These are phyloP conservation scores for Colletotrichum sojae DNA, from an alignment of 2,329 filamentous ascomycete species.

Conservation along the genomic window DNA sequence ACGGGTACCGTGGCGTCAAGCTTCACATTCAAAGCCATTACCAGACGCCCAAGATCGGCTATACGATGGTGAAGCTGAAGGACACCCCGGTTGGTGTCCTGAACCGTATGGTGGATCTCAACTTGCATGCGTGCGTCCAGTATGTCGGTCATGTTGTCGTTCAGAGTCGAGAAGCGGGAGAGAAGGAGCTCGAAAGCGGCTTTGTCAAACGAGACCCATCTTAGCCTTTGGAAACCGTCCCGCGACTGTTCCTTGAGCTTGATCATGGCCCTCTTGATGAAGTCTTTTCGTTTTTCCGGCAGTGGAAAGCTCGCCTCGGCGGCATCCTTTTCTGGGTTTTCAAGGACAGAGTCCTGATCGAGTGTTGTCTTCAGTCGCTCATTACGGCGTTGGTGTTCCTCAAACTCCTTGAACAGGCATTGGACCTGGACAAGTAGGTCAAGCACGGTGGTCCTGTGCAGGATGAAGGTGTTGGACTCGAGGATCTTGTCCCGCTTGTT, in stretches of 20 bases:
- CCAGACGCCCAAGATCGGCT: conserved; percentile 60
- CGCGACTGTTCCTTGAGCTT: conserved; percentile 54
- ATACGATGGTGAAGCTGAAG: conserved; percentile 63
- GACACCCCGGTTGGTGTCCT: conserved; percentile 63
- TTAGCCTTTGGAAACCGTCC: conserved; percentile 52
- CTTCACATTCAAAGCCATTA: conserved; percentile 61
- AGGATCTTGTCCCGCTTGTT: conserved; percentile 58
- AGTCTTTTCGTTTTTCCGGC: conserved; percentile 55
- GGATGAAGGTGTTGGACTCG: conserved; percentile 62
- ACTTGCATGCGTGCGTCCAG: conserved; percentile 62
- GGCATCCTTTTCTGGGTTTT: conserved; percentile 59
- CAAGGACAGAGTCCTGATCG: conserved; percentile 53
- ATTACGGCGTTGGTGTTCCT: conserved; percentile 57
- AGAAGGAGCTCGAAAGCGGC: conserved; percentile 60
- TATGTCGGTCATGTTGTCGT: conserved; percentile 64
- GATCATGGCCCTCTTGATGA: conserved; percentile 61
- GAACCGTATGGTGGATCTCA: conserved; percentile 62
- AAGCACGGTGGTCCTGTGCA: conserved; percentile 64
- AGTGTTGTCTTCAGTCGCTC: conserved; percentile 51
- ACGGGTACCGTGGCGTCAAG: conserved; percentile 49
- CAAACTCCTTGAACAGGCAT: conserved; percentile 63
- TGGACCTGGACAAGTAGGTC: conserved; percentile 63
- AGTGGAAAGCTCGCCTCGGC: conserved; percentile 61
- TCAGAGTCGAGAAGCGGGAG: conserved; percentile 59
- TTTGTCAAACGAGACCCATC: conserved; percentile 63